Base-by-base conservation (phyloP, 2,329 filamentous ascomycete genomes). In the Lasiodiplodia sp. region DNA sequence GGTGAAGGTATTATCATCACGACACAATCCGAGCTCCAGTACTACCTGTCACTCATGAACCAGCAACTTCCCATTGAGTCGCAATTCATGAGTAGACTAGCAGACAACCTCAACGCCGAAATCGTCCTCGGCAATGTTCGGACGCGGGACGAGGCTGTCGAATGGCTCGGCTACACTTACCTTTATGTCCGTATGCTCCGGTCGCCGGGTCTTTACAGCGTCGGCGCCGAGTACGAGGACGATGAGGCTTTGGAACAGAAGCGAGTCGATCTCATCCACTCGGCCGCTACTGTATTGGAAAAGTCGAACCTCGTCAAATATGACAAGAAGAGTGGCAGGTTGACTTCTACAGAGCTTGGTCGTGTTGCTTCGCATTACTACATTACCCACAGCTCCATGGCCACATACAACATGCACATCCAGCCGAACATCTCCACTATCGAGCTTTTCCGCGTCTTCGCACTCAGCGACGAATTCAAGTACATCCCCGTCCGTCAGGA, bases 1-100 rank as follows among this genome's bases (percentile, higher is more conserved):
- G 96, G 96, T 77, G 96, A 99, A 80, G 96, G 96, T 78, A 98
- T 99, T 76, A 98, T 99, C 78, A 97, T 99, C 74, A 99, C 96
- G 0, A 96, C 94, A 0, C 95, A 98, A 77, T 87, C 87, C 62
- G 96, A 99, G 82, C 93, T 99, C 77, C 94, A 97, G 75, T 99
- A 99, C 81, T 99, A 99, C 76, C 88, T 99, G 23, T 98, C 95
- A 0, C 86, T 99, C 44, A 87, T 99, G 76, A 99, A 99, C 76
- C 95, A 98, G 81, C 96, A 99, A 80, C 83, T 99, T 51, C 96
- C 96, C 0, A 99, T 99, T 69, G 96, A 99, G 80, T 97, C 93
- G 83, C 96, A 99, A 78, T 90, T 99, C 76, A 90, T 97, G 67
- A 95, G 93, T 81, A 94, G 93, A 75, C 83, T 99, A 62, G 94